phyloP scores from a whole-genome alignment of 176 grass and related monocot species.

The Avena sativa region DNA sequence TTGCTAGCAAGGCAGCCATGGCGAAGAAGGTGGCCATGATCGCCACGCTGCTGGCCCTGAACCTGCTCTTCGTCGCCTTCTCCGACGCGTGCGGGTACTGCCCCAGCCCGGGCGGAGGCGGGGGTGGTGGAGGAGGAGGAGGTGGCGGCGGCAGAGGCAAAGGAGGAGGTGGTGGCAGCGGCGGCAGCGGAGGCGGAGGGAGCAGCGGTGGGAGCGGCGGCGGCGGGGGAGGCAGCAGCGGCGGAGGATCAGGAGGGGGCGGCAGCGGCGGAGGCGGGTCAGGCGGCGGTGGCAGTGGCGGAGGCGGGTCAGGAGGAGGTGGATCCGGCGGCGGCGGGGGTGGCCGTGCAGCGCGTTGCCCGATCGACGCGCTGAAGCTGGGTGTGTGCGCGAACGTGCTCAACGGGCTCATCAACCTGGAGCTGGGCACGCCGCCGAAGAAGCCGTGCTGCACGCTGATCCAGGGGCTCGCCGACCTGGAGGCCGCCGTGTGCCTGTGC shows the following conservation, averaged over 20 bases:
- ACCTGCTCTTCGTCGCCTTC: slow-evolving; percentile 62
- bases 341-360: slow-evolving; percentile 12
- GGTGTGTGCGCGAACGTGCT: slow-evolving; percentile 82
- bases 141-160: background rate
- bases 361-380: slow-evolving; percentile 71
- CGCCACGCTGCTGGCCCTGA: slow-evolving; percentile 51
- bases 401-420: slow-evolving; percentile 66
- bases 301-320: background rate
- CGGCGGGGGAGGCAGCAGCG: rapidly evolving
- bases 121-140: background rate
- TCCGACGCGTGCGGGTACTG: slow-evolving; percentile 60
- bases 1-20: background rate
- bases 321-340: background rate
- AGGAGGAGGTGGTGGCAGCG: background rate
- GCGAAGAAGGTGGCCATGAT: slow-evolving; percentile 31
- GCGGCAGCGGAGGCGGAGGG: background rate
- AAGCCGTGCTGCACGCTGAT: slow-evolving; percentile 74
- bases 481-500: slow-evolving; percentile 78
- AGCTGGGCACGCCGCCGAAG: slow-evolving; percentile 64
- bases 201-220: background rate
- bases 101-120: slow-evolving; percentile 36
- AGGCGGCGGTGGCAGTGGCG: background rate
- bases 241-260: background rate
- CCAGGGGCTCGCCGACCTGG: slow-evolving; percentile 75
- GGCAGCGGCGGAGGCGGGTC: background rate